Conservation (phyloP, 768 basidiomycete species). For the Piloderma croceum region DNA sequence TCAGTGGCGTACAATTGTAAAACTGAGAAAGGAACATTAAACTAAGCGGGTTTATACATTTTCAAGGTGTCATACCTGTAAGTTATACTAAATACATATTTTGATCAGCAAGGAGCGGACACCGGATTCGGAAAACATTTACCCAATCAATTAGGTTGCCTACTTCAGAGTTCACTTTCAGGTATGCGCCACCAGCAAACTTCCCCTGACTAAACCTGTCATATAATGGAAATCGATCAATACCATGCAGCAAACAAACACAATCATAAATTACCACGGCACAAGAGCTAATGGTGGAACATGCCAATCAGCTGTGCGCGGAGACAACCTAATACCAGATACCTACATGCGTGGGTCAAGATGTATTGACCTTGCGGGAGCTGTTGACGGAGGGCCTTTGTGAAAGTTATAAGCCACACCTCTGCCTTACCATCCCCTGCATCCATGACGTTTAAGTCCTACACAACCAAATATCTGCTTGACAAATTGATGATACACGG, state of each 20-base stretch:
- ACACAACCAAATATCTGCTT: constrained; percentile 71
- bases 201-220: constrained; percentile 30
- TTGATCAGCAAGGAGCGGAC: not conserved
- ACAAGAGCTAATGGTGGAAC: constrained; percentile 43
- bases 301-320: too few relatives aligned
- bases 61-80: too few relatives aligned
- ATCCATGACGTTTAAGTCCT: constrained; percentile 60
- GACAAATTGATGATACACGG: not conserved
- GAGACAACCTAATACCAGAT: too few relatives aligned
- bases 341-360: constrained; percentile 32
- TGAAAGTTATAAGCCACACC: constrained; percentile 31
- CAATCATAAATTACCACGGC: constrained; percentile 28
- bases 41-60: too few relatives aligned
- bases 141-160: constrained; percentile 43
- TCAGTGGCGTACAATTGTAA: constrained; percentile 20
- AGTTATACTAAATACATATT: constrained; percentile 32
- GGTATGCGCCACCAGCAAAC: constrained; percentile 39
- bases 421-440: constrained; percentile 48
- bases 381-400: constrained; percentile 24
- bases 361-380: constrained; percentile 31
- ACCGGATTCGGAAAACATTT: not conserved
- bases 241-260: not conserved
- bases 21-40: too few relatives aligned
- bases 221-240: not conserved
- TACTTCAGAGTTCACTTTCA: constrained; percentile 31